Conservation (phyloP, 2,329 filamentous ascomycete genomes). For the Pezicula carpinea region DNA sequence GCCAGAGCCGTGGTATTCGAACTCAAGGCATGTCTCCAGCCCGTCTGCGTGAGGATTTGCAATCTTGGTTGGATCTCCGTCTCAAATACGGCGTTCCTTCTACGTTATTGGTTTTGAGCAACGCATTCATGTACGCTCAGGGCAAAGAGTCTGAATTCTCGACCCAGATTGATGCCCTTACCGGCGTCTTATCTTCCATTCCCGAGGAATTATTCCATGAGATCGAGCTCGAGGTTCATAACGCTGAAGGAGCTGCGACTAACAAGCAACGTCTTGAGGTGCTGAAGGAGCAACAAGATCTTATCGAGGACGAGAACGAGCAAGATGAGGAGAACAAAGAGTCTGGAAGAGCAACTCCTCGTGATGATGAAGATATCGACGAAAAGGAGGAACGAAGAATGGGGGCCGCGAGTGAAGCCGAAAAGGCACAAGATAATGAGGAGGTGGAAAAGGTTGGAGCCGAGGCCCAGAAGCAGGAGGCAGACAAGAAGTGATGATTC, state of each 20-base stretch:
- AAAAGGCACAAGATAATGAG: conserved; percentile 46
- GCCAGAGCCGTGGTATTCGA: conserved; percentile 84
- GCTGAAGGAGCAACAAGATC: conserved; percentile 94
- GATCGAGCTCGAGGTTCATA: conserved; percentile 97
- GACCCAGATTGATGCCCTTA: conserved; percentile 87
- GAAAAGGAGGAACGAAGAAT: conserved; percentile 76
- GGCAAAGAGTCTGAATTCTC: conserved; percentile 77
- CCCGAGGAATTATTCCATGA: conserved; percentile 99
- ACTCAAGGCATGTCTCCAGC: conserved; percentile 89
- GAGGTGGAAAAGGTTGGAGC: conserved; percentile 49
- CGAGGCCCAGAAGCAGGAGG: conserved; percentile 38
- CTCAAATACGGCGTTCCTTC: conserved; percentile 94
- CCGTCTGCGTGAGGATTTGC: conserved; percentile 80
- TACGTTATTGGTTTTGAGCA: conserved; percentile 90
- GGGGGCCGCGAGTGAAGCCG: conserved; percentile 42
- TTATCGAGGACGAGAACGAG: conserved; percentile 95
- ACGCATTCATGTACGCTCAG: conserved; percentile 94
- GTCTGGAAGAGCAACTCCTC: conserved; percentile 68
- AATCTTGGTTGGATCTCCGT: conserved; percentile 90
- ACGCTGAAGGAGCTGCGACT: conserved; percentile 90
- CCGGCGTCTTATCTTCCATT: conserved; percentile 87
- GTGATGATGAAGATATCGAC: conserved; percentile 89
- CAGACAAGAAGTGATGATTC: conserved; percentile 17
- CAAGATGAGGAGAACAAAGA: conserved; percentile 80
- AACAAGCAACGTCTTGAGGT: conserved; percentile 99